phyloP scores from a whole-genome alignment of 2,329 filamentous ascomycete genomes.

The Fusarium circinatum region DNA sequence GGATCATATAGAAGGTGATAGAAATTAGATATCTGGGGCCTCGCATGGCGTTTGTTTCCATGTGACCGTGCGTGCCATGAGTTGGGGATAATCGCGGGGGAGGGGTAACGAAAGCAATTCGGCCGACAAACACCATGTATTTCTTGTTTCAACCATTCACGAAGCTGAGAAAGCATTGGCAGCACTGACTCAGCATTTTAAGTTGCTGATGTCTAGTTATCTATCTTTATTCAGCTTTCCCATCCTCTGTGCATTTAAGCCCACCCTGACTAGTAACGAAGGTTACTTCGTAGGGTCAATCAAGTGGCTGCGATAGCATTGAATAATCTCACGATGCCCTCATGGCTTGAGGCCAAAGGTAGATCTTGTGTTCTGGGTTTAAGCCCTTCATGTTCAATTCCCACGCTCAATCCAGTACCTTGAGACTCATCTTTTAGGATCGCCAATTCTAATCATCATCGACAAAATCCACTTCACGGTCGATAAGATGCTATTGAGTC shows the following conservation, averaged over 20 bases:
- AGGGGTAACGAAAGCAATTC: slow-evolving; percentile 26
- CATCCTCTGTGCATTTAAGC: not conserved
- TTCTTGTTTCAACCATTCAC: not conserved
- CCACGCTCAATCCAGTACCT: not conserved
- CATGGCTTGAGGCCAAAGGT: not conserved
- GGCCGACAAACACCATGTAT: not conserved
- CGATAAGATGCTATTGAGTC: slow-evolving; percentile 13
- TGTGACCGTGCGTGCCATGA: slow-evolving; percentile 38
- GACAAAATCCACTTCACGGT: slow-evolving; percentile 9
- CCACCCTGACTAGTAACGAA: no score
- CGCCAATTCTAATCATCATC: slow-evolving; percentile 9
- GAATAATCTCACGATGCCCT: not conserved
- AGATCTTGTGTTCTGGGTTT: not conserved
- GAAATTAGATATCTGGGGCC: slow-evolving; percentile 20
- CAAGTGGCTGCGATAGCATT: not conserved
- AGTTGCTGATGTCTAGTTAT: not conserved
- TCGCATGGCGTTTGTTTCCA: slow-evolving; percentile 39
- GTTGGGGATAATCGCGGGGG: slow-evolving; percentile 40
- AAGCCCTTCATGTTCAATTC: not conserved
- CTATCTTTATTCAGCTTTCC: not conserved
- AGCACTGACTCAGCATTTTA: not conserved
- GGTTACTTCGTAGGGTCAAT: not conserved
- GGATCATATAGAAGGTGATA: slow-evolving; percentile 12
- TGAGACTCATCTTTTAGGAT: not conserved
- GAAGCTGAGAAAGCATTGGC: not conserved